Evolutionary conservation across 108 stramenopile genomes (phyloP).

Genomic region (Cylindrotheca closterium): DNA sequence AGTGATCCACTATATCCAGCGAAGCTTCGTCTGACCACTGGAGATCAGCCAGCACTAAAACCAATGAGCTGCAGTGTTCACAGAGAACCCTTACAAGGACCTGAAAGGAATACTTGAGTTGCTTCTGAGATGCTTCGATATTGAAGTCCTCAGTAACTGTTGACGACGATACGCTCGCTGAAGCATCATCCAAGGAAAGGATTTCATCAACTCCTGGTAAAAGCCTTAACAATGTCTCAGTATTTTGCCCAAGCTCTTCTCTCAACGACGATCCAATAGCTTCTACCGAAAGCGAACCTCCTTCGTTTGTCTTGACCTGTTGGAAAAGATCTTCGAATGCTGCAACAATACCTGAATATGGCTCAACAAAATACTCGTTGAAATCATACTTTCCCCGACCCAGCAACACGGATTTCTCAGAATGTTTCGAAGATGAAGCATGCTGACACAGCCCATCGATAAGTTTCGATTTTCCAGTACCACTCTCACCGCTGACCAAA

Average conservation of each 20-base stretch:
- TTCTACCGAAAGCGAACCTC: background rate
- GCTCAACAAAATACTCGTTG: background rate
- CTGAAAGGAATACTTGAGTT: background rate
- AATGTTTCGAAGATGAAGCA: no score
- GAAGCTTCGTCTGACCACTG: background rate
- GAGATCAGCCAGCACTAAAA: background rate
- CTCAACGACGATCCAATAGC: background rate
- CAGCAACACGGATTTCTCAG: no score
- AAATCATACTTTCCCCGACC: slow-evolving; percentile 11
- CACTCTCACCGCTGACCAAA: no score
- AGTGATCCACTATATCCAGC: background rate
- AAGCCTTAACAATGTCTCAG: background rate
- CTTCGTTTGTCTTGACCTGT: background rate
- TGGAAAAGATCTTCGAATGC: background rate
- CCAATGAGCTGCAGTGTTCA: background rate
- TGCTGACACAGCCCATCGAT: no score
- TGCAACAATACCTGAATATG: slow-evolving; percentile 2
- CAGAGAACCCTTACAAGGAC: background rate
- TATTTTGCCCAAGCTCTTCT: background rate
- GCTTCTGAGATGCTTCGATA: background rate
- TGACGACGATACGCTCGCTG: background rate
- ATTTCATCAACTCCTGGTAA: slow-evolving; percentile 1
- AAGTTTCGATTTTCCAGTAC: no score
- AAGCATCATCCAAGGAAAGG: background rate
- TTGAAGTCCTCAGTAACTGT: background rate